Evolutionary conservation across 352 stramenopile species (phyloP).

Genomic region (Phytopythium sindhum): DNA sequence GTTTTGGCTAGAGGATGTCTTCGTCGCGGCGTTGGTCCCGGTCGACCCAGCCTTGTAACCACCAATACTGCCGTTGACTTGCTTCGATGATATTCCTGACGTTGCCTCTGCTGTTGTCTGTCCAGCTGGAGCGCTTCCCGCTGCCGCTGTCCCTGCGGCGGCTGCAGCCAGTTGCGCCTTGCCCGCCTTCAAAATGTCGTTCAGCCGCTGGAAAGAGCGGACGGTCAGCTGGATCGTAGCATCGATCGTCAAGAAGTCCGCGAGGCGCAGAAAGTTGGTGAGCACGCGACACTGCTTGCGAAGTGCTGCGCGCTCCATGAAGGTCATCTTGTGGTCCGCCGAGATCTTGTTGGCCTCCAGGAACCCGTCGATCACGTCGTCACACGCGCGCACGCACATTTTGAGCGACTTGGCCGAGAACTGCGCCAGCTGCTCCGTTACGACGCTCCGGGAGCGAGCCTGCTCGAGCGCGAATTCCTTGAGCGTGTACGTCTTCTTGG

Average conservation of each 20-base stretch:
- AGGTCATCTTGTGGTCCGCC: conserved; percentile 94
- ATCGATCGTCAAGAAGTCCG: conserved; percentile 90
- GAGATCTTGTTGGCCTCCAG: conserved; percentile 91
- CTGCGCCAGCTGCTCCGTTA: conserved; percentile 50
- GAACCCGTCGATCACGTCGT: conserved; percentile 92
- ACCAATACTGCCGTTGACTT: not conserved
- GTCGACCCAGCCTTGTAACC: not conserved
- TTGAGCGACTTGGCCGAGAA: conserved; percentile 73
- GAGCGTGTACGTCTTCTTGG: conserved; percentile 75
- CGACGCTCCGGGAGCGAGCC: conserved; percentile 34
- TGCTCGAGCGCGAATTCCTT: conserved; percentile 82
- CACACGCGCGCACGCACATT: conserved; percentile 87
- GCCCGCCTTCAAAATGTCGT: conserved; percentile 46
- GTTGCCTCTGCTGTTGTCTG: conserved; percentile 2
- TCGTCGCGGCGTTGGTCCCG: conserved; percentile 11
- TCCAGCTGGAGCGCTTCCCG: not conserved
- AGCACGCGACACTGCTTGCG: conserved; percentile 90
- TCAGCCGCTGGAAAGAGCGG: conserved; percentile 62
- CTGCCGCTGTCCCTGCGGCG: not conserved
- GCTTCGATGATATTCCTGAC: not conserved
- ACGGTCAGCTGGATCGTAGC: conserved; percentile 87
- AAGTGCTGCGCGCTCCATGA: conserved; percentile 93
- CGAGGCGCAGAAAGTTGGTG: conserved; percentile 90
- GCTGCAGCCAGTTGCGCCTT: conserved; percentile 28
- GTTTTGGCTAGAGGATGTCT: conserved; percentile 8